Percentiles rank a stretch among this genome's conserved stretches.
These are phyloP conservation scores for Calonectria montana DNA, from an alignment of 2,329 filamentous ascomycete species.

Conservation along the genomic window DNA sequence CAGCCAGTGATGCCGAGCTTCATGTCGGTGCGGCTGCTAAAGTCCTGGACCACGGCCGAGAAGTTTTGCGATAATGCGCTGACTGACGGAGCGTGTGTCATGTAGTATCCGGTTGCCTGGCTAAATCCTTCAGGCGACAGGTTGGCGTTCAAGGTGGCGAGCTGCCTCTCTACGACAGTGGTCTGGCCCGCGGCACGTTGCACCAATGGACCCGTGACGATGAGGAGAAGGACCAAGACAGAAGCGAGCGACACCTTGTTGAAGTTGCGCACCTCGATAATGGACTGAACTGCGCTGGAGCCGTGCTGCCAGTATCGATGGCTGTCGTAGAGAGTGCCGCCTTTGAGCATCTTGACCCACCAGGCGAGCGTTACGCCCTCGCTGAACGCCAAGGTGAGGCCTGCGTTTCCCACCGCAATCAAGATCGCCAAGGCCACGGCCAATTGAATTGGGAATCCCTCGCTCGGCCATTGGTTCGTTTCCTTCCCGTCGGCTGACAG, in stretches of 20 bases:
- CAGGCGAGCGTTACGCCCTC: conserved; percentile 16
- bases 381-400: conserved; percentile 3
- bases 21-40: neutral
- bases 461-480: conserved; percentile 8
- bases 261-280: conserved; percentile 1
- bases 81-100: neutral
- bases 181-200: conserved; percentile 6
- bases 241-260: conserved; percentile 18
- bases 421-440: conserved; percentile 13
- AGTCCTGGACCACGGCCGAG: conserved; percentile 11
- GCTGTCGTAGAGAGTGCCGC: conserved; percentile 10
- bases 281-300: conserved; percentile 1
- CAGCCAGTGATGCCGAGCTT: neutral
- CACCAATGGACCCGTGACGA: neutral
- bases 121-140: neutral
- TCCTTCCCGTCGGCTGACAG: conserved; percentile 3
- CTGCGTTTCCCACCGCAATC: conserved; percentile 10
- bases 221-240: neutral
- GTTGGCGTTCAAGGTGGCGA: neutral
- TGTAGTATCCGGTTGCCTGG: conserved; percentile 17
- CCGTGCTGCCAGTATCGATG: conserved; percentile 19
- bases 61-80: conserved; percentile 9
- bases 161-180: neutral
- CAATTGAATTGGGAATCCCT: neutral
- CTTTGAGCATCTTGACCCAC: conserved; percentile 23